These are phyloP conservation scores for Prinsepia uniflora DNA, from an alignment of 306 rosid genomes.

Conservation along the genomic window DNA sequence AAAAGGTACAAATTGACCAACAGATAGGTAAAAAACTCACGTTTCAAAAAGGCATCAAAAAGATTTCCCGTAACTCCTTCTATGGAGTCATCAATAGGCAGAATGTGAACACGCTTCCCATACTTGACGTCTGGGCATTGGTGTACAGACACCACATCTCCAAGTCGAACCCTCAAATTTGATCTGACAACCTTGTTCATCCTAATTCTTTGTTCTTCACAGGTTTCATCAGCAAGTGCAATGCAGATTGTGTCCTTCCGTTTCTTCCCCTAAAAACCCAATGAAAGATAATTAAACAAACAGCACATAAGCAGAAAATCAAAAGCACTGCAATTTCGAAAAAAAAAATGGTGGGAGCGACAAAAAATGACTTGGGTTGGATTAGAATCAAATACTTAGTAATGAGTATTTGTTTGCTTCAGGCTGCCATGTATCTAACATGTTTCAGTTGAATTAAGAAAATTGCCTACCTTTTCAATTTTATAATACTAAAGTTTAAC, in stretches of 20 bases:
- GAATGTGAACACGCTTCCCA: constrained; percentile 47
- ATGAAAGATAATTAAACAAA: constrained; percentile 1
- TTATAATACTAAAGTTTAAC: neutral
- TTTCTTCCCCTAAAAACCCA: constrained; percentile 48
- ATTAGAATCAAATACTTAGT: neutral
- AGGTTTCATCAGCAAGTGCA: constrained; percentile 47
- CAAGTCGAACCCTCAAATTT: constrained; percentile 51
- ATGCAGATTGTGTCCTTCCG: constrained; percentile 50
- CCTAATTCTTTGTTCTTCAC: constrained; percentile 47
- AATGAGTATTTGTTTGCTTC: neutral
- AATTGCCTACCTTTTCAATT: neutral
- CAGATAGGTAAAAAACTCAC: constrained; percentile 28
- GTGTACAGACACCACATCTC: constrained; percentile 58
- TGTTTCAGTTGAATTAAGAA: neutral
- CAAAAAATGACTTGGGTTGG: neutral
- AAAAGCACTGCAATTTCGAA: neutral
- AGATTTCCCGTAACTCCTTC: constrained; percentile 54
- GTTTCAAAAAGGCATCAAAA: constrained; percentile 55
- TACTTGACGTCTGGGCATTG: constrained; percentile 52
- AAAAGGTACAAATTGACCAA: neutral
- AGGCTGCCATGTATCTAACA: neutral
- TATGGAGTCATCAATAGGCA: constrained; percentile 49
- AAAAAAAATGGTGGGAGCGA: neutral
- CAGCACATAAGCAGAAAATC: neutral
- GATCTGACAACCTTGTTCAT: constrained; percentile 58